phyloP scores from a whole-genome alignment of 306 rosid species.

The Senna tora region DNA sequence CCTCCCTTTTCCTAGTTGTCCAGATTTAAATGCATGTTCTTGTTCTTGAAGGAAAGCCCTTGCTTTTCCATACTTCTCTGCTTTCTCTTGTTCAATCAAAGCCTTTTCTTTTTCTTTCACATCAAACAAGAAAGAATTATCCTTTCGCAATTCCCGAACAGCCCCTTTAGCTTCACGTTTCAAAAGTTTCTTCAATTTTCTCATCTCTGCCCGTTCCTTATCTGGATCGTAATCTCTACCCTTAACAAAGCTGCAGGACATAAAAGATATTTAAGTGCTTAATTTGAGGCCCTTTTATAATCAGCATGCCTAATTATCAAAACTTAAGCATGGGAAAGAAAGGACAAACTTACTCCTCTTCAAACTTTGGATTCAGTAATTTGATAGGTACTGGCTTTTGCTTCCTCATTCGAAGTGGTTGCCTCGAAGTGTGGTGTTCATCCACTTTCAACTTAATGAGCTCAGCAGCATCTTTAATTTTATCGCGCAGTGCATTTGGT shows the following conservation, averaged over 20 bases:
- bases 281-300: neutral
- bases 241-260: slow-evolving; percentile 74
- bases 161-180: slow-evolving; percentile 83
- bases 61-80: slow-evolving; percentile 68
- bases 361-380: slow-evolving; percentile 80
- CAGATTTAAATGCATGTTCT: slow-evolving; percentile 86
- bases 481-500: slow-evolving; percentile 53
- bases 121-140: slow-evolving; percentile 70
- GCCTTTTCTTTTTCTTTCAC: slow-evolving; percentile 71
- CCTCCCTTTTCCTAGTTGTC: slow-evolving; percentile 86
- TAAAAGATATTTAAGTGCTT: slow-evolving; percentile 33
- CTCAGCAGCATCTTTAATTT: slow-evolving; percentile 57
- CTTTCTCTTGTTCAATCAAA: slow-evolving; percentile 60
- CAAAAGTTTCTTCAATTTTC: slow-evolving; percentile 63
- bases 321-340: neutral
- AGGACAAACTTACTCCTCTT: slow-evolving; percentile 67
- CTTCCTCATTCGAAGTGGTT: slow-evolving; percentile 87
- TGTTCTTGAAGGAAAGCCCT: slow-evolving; percentile 87
- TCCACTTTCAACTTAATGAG: slow-evolving; percentile 59
- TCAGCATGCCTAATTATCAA: slow-evolving; percentile 1
- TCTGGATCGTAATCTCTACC: slow-evolving; percentile 94
- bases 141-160: slow-evolving; percentile 87
- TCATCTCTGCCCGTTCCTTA: slow-evolving; percentile 61
- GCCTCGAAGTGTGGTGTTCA: slow-evolving; percentile 54
- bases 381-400: slow-evolving; percentile 82